phyloP scores from a whole-genome alignment of 345 rosid species.

The Salix caprea region DNA sequence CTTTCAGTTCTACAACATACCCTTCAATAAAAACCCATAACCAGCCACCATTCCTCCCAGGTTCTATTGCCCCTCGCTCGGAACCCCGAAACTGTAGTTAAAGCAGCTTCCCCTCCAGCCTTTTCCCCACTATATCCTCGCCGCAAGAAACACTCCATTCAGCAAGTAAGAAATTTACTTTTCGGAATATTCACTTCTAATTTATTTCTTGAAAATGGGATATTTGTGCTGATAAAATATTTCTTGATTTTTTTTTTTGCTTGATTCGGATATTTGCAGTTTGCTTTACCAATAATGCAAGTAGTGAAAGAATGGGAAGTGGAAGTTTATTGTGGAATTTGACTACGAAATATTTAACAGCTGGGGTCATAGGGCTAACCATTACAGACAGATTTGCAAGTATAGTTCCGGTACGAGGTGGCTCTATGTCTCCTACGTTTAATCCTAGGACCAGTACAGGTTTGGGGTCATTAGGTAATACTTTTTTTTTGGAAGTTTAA shows the following conservation, averaged over 20 bases:
- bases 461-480: constrained; percentile 27
- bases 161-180: no score
- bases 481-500: not conserved
- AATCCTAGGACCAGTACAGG: constrained; percentile 40
- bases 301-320: constrained; percentile 15
- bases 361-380: constrained; percentile 59
- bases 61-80: no score
- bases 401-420: constrained; percentile 53
- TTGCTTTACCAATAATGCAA: constrained; percentile 11
- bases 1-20: not conserved
- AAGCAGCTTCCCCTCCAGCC: no score
- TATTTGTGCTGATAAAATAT: not conserved
- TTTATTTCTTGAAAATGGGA: no score
- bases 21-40: not conserved
- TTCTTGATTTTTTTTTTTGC: not conserved
- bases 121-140: no score
- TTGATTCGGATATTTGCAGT: constrained; percentile 36
- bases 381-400: constrained; percentile 62
- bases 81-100: no score
- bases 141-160: no score
- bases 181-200: no score
- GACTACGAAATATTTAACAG: constrained; percentile 47
- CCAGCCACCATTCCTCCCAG: not conserved
- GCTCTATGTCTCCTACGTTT: constrained; percentile 79
- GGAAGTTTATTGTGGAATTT: constrained; percentile 43